Evolutionary conservation across 2,329 filamentous ascomycete species (phyloP), one percentile per base, ranked within the genome.

Genomic region (Pseudofabraea citricarpa): DNA sequence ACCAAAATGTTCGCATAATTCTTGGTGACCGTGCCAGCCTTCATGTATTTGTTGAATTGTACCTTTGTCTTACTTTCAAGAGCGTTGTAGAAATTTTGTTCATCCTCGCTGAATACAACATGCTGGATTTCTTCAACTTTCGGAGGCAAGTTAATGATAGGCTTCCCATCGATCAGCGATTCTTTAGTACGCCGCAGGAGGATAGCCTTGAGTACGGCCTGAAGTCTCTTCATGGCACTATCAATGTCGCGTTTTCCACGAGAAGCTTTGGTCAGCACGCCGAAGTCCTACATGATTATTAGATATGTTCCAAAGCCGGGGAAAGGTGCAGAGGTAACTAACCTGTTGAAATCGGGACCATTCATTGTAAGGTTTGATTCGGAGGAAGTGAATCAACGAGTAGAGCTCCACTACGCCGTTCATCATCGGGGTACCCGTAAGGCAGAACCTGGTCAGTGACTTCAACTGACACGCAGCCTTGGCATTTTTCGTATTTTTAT

Each of bases 401-500:
- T 79, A 90, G 3, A 95, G 70, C 55, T 96, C 90, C 19, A 77
- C 71, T 3, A 91, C 79, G 10, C 75, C 80, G 55, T 95, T 95
- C 85, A 93, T 93, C 85, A 91, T 90, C 0, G 87, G 87, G 0
- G 87, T 93, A 20, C 87, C 87, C 3, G 83, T 88, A 62, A 91
- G 75, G 57, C 84, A 89, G 68, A 87, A 82, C 37, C 87, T 74
- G 57, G 85, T 78, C 26, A 67, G 70, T 12, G 84, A 70, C 47
- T 75, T 66, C 13, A 93, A 63, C 9, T 66, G 61, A 52, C 70
- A 77, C 22, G 78, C 78, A 4, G 79, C 85, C 49, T 73, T 71
- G 2, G 84, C 76, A 5, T 73, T 67, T 49, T 79, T 75, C 0
- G 85, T 83, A 31, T 67, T 71, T 45, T 75, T 75, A 56, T 90